phyloP scores from a whole-genome alignment of 139 green algal species.

The Chlorella sp. region DNA sequence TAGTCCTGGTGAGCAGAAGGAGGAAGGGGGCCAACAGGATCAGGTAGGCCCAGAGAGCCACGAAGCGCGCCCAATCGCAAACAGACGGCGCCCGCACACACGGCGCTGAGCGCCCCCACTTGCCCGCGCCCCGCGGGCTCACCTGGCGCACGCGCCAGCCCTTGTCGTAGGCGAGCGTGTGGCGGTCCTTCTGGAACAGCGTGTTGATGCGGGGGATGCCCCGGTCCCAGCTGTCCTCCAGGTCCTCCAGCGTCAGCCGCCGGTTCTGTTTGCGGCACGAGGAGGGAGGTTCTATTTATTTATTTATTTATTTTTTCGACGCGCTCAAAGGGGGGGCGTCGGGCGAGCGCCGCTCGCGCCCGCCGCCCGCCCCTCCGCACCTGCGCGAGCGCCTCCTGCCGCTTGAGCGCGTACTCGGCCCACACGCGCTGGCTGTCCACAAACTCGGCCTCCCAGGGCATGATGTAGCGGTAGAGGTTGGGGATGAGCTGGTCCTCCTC shows the following conservation, averaged over 20 bases:
- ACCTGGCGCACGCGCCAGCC: slow-evolving; percentile 97
- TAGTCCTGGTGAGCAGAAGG: no score
- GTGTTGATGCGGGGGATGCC: slow-evolving; percentile 99
- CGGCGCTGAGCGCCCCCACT: no score
- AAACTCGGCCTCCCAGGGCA: slow-evolving; percentile 99
- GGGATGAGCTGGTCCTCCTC: slow-evolving; percentile 99
- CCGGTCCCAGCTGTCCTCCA: slow-evolving; percentile 98
- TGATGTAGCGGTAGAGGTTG: slow-evolving; percentile 97
- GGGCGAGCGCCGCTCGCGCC: background rate
- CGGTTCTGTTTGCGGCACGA: slow-evolving; percentile 50
- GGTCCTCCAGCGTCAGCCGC: slow-evolving; percentile 88
- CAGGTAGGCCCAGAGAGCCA: no score
- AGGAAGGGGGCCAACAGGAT: no score
- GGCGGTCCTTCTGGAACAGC: slow-evolving; percentile 98
- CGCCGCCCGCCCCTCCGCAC: background rate
- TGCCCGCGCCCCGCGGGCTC: no score
- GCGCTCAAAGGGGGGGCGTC: no score
- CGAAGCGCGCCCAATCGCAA: no score
- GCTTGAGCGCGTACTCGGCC: slow-evolving; percentile 99
- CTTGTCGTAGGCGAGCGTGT: slow-evolving; percentile 99
- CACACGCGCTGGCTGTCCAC: slow-evolving; percentile 97
- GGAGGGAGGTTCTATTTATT: background rate
- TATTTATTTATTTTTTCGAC: background rate
- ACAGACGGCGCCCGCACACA: no score
- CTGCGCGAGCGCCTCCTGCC: slow-evolving; percentile 81